phyloP scores from a whole-genome alignment of 495 filamentous ascomycete genomes.

The Daldinia childiae region DNA sequence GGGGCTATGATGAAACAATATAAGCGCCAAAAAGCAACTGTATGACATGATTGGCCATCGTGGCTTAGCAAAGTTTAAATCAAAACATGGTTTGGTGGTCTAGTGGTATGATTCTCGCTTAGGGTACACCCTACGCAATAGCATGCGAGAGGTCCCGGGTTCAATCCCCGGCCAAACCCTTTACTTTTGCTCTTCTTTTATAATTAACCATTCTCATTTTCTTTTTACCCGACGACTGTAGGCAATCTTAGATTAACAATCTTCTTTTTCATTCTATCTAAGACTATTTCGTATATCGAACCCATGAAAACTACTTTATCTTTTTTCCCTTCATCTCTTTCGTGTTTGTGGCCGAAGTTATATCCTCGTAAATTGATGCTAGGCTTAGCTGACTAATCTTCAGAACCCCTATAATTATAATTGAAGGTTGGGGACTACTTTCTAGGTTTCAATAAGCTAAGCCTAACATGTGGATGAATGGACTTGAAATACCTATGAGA shows the following conservation, averaged over 20 bases:
- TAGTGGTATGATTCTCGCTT: conserved; percentile 41
- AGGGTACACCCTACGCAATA: conserved; percentile 21
- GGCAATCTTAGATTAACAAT: neutral
- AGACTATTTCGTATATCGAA: too few species aligned
- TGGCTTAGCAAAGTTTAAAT: too few species aligned
- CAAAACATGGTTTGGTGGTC: conserved; percentile 23
- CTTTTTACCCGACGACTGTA: neutral
- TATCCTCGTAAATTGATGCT: too few species aligned
- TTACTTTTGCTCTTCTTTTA: conserved; percentile 3
- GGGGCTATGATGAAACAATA: neutral
- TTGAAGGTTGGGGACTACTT: too few species aligned
- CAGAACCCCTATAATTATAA: too few species aligned
- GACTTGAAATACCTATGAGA: too few species aligned
- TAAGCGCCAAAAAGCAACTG: neutral
- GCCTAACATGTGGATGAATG: too few species aligned
- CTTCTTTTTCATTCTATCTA: neutral
- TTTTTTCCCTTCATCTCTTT: too few species aligned
- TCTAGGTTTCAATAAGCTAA: too few species aligned
- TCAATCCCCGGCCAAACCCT: conserved; percentile 36
- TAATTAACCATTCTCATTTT: neutral
- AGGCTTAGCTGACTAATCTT: too few species aligned
- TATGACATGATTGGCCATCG: conserved; percentile 2
- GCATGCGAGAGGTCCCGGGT: conserved; percentile 38
- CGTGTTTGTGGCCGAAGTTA: too few species aligned
- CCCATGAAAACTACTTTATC: too few species aligned